phyloP scores from a whole-genome alignment of 345 rosid species.

The Acer campestre region DNA sequence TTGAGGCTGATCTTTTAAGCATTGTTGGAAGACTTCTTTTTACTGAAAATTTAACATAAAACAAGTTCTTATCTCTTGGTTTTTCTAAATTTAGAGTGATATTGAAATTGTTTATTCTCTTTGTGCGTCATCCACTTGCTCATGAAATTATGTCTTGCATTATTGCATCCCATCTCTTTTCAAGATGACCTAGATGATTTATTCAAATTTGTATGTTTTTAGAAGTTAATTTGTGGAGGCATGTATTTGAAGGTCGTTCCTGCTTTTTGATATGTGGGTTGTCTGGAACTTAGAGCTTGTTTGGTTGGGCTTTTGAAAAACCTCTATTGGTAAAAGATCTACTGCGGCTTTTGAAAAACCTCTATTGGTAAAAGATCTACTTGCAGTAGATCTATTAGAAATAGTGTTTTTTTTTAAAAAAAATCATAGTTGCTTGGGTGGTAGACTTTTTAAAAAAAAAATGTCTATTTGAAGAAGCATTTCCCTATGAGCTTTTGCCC shows the following conservation, averaged over 20 bases:
- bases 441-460: too few species aligned
- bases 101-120: not conserved
- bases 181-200: not conserved
- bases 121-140: not conserved
- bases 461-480: too few species aligned
- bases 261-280: not conserved
- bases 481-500: too few species aligned
- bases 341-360: too few species aligned
- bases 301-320: too few species aligned
- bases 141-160: not conserved
- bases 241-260: not conserved
- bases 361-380: too few species aligned
- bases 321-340: too few species aligned
- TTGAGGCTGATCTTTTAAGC: not conserved
- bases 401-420: too few species aligned
- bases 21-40: not conserved
- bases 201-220: not conserved
- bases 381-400: too few species aligned
- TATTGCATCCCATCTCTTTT: not conserved
- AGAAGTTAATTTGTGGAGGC: not conserved
- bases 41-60: not conserved
- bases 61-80: not conserved
- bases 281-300: not conserved
- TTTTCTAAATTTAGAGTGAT: not conserved
- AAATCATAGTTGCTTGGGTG: too few species aligned